Evolutionary conservation across 768 basidiomycete genomes (phyloP).

Genomic region (Phylloporus rhodoxanthus): DNA sequence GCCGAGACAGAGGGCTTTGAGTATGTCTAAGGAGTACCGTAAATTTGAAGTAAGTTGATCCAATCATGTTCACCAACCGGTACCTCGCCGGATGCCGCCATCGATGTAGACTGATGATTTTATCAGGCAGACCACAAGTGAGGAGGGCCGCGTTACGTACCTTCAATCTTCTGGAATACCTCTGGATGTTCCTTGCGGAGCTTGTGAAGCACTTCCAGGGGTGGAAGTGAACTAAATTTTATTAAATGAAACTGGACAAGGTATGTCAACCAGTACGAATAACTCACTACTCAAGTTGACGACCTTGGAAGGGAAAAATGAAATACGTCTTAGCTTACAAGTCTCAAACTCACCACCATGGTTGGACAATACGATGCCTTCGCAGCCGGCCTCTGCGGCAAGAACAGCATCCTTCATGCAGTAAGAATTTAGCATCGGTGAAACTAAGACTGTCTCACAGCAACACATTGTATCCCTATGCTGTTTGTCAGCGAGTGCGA

Average conservation of each 20-base stretch:
- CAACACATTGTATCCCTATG: constrained; percentile 67
- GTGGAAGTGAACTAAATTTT: constrained; percentile 57
- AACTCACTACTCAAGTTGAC: constrained; percentile 76
- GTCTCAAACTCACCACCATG: constrained; percentile 61
- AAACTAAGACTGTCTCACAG: constrained; percentile 34
- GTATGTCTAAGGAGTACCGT: constrained; percentile 47
- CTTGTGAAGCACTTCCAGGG: constrained; percentile 71
- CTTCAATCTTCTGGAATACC: constrained; percentile 67
- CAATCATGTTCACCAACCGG: constrained; percentile 40
- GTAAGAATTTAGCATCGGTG: constrained; percentile 1
- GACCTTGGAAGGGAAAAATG: constrained; percentile 33
- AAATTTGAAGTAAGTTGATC: background rate
- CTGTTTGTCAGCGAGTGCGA: constrained; percentile 5
- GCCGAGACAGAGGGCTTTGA: constrained; percentile 88
- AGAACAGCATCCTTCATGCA: constrained; percentile 70
- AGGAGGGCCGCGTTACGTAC: constrained; percentile 25
- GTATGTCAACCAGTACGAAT: background rate
- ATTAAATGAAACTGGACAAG: constrained; percentile 8
- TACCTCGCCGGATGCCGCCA: constrained; percentile 69
- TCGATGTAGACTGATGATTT: constrained; percentile 70
- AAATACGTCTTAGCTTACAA: background rate
- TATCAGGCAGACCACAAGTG: constrained; percentile 1
- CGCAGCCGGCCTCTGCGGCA: constrained; percentile 75
- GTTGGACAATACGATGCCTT: constrained; percentile 86
- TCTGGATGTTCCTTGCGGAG: constrained; percentile 70